These are phyloP conservation scores for Eucalyptus curtisii DNA, from an alignment of 345 rosid genomes.

Conservation along the genomic window DNA sequence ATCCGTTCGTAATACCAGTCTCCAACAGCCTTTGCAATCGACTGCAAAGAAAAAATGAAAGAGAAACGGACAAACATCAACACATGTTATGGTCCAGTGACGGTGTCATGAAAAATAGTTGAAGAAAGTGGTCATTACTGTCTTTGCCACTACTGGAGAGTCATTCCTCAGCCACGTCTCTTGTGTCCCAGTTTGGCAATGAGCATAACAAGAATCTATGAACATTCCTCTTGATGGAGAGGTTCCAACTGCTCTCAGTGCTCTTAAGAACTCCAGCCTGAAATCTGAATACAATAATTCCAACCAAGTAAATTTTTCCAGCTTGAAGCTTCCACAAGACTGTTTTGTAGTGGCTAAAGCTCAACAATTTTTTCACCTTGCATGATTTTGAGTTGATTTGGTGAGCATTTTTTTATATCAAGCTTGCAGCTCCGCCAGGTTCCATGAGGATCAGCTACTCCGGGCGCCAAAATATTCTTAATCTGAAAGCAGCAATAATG, in stretches of 20 bases:
- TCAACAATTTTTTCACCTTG: slow-evolving; percentile 32
- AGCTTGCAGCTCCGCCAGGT: slow-evolving; percentile 74
- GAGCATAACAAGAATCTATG: slow-evolving; percentile 73
- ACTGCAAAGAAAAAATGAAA: slow-evolving; percentile 20
- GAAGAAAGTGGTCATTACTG: slow-evolving; percentile 15
- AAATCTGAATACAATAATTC: slow-evolving; percentile 31
- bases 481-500: slow-evolving; percentile 22
- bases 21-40: slow-evolving; percentile 77
- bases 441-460: slow-evolving; percentile 68
- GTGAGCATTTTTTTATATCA: slow-evolving; percentile 48
- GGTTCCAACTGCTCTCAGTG: slow-evolving; percentile 38
- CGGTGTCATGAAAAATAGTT: neutral
- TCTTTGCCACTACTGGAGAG: slow-evolving; percentile 51
- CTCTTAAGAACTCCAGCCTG: slow-evolving; percentile 52
- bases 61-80: neutral
- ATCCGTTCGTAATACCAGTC: slow-evolving; percentile 75
- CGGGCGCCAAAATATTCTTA: slow-evolving; percentile 75
- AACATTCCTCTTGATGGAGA: slow-evolving; percentile 67
- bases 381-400: slow-evolving; percentile 50
- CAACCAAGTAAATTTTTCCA: neutral
- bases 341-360: neutral
- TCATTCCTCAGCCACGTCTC: slow-evolving; percentile 61
- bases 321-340: neutral
- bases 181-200: slow-evolving; percentile 82
- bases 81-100: neutral